phyloP scores from a whole-genome alignment of 148 eudicot genomes.

The Cornus kousa region DNA sequence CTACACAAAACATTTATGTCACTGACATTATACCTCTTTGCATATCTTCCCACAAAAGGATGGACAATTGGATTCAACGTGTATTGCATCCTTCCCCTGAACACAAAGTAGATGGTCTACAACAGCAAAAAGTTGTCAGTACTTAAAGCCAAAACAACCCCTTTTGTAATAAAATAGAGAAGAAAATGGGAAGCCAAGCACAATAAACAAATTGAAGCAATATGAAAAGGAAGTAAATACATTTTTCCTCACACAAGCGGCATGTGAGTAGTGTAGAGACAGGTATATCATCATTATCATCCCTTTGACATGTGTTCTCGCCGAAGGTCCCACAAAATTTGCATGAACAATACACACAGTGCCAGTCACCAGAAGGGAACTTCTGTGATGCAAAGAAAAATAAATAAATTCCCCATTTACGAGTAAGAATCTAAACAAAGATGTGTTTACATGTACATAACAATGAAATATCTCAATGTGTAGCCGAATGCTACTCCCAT shows the following conservation, averaged over 20 bases:
- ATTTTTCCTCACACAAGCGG: conserved; percentile 80
- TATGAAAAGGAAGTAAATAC: conserved; percentile 29
- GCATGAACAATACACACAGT: conserved; percentile 82
- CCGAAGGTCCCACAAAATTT: conserved; percentile 66
- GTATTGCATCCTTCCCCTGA: conserved; percentile 28
- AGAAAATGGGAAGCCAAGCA: not conserved
- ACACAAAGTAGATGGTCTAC: conserved; percentile 68
- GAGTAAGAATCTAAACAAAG: not conserved
- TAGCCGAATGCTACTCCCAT: not conserved
- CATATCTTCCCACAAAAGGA: conserved; percentile 73
- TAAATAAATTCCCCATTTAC: not conserved
- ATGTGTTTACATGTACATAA: not conserved
- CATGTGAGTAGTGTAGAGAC: conserved; percentile 51
- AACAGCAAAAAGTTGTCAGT: conserved; percentile 9
- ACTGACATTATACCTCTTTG: conserved; percentile 50
- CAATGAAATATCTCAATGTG: not conserved
- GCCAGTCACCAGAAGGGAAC: conserved; percentile 92
- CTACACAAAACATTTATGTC: not conserved
- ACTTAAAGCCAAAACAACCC: conserved; percentile 18
- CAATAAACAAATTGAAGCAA: not conserved
- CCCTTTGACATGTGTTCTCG: conserved; percentile 29
- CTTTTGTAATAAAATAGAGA: conserved; percentile 8
- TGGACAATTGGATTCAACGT: conserved; percentile 20
- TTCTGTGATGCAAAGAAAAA: conserved; percentile 39
- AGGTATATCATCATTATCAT: conserved; percentile 26